A percentile compares a stretch with the other conserved stretches of the same genome.
Conservation (phyloP, 108 stramenopile genomes). For the Nitzschia sp. region DNA sequence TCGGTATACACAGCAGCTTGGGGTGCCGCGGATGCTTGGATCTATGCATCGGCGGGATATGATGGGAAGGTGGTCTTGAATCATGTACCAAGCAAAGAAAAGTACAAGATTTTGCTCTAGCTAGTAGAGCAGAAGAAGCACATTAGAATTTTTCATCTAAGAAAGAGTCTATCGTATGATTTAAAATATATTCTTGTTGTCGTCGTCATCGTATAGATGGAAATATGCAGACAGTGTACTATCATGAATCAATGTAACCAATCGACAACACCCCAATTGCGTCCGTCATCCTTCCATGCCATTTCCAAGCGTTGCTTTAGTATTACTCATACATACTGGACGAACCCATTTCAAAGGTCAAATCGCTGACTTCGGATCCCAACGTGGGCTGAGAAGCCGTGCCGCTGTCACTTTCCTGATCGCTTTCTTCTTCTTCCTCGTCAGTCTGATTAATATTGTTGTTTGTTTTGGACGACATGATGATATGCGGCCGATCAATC, state of each 20-base stretch:
- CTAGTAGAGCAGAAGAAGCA: too few relatives aligned
- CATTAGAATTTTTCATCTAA: not conserved
- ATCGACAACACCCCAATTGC: too few relatives aligned
- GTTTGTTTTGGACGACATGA: not conserved
- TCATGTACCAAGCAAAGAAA: constrained; percentile 97
- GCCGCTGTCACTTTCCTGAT: not conserved
- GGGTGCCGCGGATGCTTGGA: constrained; percentile 96
- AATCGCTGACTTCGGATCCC: not conserved
- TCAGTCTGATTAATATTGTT: not conserved
- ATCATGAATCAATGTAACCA: too few relatives aligned
- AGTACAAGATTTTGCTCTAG: constrained; percentile 98
- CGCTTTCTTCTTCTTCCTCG: not conserved
- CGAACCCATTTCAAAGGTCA: not conserved
- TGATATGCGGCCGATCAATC: not conserved
- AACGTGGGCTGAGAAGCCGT: not conserved
- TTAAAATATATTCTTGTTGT: too few relatives aligned
- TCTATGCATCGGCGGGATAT: constrained; percentile 86
- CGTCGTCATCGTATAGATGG: not conserved
- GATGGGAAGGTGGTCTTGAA: constrained; percentile 92
- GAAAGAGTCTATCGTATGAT: too few relatives aligned
- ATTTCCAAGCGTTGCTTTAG: too few relatives aligned
- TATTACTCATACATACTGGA: too few relatives aligned
- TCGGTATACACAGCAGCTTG: constrained; percentile 87
- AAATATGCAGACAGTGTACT: too few relatives aligned
- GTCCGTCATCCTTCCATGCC: too few relatives aligned